Base-by-base conservation (phyloP, 495 filamentous ascomycete genomes). In the Neurospora intermedia region DNA sequence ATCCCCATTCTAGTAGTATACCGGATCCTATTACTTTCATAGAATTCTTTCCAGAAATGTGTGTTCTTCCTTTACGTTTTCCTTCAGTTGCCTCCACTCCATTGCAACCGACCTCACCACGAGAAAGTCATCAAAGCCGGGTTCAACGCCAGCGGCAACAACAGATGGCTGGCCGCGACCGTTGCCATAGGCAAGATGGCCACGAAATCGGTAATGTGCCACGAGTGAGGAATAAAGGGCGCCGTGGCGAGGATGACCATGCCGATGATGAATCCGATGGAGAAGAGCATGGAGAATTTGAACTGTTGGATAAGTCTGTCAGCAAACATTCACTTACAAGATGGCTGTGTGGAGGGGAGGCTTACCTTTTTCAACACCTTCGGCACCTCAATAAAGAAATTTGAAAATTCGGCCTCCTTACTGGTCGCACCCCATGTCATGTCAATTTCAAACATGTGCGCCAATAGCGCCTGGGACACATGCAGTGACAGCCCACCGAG, bases 91-190 rank as follows among this genome's bases (percentile, higher is more conserved):
- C 35, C 35, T 38, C 35, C 35, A 38, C 39, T 46, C 45, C 45
- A 48, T 54, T 27, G 20, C 23, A 20, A 15, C 11, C 1, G 10
- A 13, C 13, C 20, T 23, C 20, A 93, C 89, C 89, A 93, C 43
- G 90, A 91, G 81, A 94, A 94, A 4, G 90, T 92, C 91, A 94
- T 94, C 76, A 94, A 82, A 39, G 91, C 91, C 4, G 92, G 92
- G 78, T 94, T 94, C 69, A 94, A 83, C 23, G 87, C 90, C 72
- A 94, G 86, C 9, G 92, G 92, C 72, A 94, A 78, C 69, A 94
- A 79, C 73, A 93, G 83, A 78, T 94, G 92, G 74, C 88, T 91
- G 2, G 80, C 84, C 35, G 88, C 85, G 16, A 93, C 89, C 0
- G 92, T 93, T 1, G 90, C 88, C 90, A 94, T 91, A 66, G 92